Conservation (phyloP, 805 yeast genomes). For the Yarrowia bubula region DNA sequence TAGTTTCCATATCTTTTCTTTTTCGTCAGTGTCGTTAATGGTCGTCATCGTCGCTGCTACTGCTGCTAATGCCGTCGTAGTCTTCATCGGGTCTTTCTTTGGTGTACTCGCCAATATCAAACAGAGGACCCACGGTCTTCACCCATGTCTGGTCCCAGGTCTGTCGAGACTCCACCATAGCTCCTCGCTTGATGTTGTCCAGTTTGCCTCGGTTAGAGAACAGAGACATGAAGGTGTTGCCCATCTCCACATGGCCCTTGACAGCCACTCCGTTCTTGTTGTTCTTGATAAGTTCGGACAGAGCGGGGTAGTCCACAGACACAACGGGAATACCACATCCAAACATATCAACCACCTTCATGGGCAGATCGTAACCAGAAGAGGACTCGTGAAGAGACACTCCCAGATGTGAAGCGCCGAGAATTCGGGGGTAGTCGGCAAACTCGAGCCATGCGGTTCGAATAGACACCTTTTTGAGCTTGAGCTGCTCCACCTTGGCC, state of each 20-base stretch:
- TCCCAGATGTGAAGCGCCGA: constrained; percentile 81
- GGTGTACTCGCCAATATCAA: constrained; percentile 40
- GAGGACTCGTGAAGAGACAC: constrained; percentile 88
- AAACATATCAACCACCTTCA: constrained; percentile 95
- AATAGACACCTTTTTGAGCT: constrained; percentile 51
- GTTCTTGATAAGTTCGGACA: constrained; percentile 70
- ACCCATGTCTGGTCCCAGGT: constrained; percentile 84
- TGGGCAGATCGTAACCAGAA: constrained; percentile 91
- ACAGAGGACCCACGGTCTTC: constrained; percentile 45
- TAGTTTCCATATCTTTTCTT: not conserved
- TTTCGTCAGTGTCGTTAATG: not conserved
- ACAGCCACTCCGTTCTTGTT: constrained; percentile 68
- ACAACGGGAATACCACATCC: constrained; percentile 95
- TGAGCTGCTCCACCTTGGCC: constrained; percentile 45
- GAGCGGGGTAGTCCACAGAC: constrained; percentile 71
- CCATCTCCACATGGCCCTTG: constrained; percentile 45
- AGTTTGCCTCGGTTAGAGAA: constrained; percentile 39
- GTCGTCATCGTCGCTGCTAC: constrained; percentile 27
- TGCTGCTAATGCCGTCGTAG: constrained; percentile 19
- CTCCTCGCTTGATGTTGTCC: constrained; percentile 58
- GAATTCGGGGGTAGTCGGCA: constrained; percentile 73
- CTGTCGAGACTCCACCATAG: constrained; percentile 60
- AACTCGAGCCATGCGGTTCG: constrained; percentile 72
- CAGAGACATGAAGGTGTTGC: constrained; percentile 43
- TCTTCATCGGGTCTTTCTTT: constrained; percentile 16